phyloP scores from a whole-genome alignment of 2,329 filamentous ascomycete species.

The Beauveria caledonica region DNA sequence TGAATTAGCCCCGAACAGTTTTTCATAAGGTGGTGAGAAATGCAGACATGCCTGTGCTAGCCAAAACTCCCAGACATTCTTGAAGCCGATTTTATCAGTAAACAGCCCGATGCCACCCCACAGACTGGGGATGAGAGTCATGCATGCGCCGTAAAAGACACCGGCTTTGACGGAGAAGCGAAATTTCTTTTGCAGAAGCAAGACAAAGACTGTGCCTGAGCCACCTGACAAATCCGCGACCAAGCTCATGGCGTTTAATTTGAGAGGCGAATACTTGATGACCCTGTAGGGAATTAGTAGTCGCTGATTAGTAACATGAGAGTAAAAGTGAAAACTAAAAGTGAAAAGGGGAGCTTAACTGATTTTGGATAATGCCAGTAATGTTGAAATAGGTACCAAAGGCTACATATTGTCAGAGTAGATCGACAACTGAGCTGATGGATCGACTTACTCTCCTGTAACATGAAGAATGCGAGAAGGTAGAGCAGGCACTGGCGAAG shows the following conservation, averaged over 20 bases:
- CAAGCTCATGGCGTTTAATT: slow-evolving; percentile 15
- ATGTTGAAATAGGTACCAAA: slow-evolving; percentile 16
- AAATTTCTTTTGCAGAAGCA: slow-evolving; percentile 15
- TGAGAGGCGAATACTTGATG: slow-evolving; percentile 16
- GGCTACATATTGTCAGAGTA: slow-evolving; percentile 1
- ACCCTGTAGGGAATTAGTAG: not conserved
- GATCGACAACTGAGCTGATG: not conserved
- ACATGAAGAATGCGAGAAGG: slow-evolving; percentile 17
- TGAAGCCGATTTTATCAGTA: slow-evolving; percentile 15
- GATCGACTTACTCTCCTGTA: slow-evolving; percentile 15
- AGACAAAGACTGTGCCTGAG: slow-evolving; percentile 15
- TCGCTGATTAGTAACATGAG: too few relatives aligned
- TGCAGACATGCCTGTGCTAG: not conserved
- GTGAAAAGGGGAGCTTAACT: not conserved
- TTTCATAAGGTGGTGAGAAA: not conserved
- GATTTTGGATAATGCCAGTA: slow-evolving; percentile 17
- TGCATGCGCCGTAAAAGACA: slow-evolving; percentile 17
- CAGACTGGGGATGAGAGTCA: slow-evolving; percentile 15
- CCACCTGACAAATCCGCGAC: slow-evolving; percentile 15
- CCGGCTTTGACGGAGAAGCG: slow-evolving; percentile 17
- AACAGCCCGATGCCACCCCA: slow-evolving; percentile 18
- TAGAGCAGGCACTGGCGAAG: slow-evolving; percentile 17
- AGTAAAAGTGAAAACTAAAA: not conserved
- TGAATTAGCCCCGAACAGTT: not conserved
- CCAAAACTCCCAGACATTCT: slow-evolving; percentile 17